Percentiles rank a stretch among this genome's conserved stretches.
Evolutionary conservation across 495 filamentous ascomycete genomes (phyloP).

Genomic region (Filosporella fistucella): DNA sequence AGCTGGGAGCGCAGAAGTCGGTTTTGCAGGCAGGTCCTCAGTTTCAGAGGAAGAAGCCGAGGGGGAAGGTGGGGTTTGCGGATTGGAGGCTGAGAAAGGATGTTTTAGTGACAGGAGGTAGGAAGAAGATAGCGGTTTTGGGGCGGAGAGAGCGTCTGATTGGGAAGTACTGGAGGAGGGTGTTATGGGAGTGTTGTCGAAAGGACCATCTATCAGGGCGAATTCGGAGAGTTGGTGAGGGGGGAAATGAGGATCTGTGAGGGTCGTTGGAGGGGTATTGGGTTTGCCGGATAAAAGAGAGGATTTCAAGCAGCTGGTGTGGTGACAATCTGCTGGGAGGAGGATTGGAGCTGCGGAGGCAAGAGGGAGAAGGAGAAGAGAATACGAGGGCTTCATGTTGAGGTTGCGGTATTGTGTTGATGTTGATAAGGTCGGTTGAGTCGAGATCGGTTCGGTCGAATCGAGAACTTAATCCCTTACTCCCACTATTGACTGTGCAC

Average conservation of each 20-base stretch:
- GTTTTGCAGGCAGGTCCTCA: constrained; percentile 11
- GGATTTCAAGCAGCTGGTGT: constrained; percentile 19
- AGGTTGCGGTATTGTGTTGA: neutral
- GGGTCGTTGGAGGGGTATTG: constrained; percentile 31
- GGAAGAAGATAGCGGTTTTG: constrained; percentile 16
- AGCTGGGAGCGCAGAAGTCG: constrained; percentile 11
- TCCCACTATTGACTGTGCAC: too few species aligned
- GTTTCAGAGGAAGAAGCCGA: neutral
- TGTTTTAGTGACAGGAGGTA: constrained; percentile 20
- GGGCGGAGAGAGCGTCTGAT: constrained; percentile 9
- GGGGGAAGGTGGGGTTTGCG: neutral
- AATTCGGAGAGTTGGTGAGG: constrained; percentile 6
- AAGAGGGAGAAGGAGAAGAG: constrained; percentile 19
- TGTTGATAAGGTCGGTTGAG: too few species aligned
- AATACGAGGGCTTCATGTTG: constrained; percentile 21
- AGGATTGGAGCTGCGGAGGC: constrained; percentile 8
- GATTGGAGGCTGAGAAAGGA: neutral
- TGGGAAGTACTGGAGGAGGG: constrained; percentile 8
- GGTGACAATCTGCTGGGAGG: constrained; percentile 5
- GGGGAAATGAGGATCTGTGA: constrained; percentile 15
- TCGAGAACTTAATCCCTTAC: too few species aligned
- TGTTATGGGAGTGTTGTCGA: constrained; percentile 24
- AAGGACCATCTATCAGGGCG: neutral
- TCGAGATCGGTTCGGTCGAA: too few species aligned
- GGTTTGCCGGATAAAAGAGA: constrained; percentile 27